A percentile compares a stretch with the other conserved stretches of the same genome.
Evolutionary conservation across 306 rosid genomes (phyloP).

Genomic region (Malus sylvestris): DNA sequence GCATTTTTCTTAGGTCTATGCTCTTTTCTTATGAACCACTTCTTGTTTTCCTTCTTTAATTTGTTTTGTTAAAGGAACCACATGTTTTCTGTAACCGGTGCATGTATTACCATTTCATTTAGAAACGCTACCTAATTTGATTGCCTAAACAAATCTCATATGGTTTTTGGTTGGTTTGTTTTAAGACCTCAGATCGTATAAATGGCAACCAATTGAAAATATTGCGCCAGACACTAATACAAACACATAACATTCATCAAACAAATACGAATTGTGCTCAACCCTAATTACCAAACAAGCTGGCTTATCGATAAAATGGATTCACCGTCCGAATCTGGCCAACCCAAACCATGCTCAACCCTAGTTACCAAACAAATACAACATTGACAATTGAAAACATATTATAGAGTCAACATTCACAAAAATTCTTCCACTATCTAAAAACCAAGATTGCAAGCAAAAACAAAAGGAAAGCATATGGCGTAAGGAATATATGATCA

Average conservation of each 20-base stretch:
- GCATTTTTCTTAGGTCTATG: background rate
- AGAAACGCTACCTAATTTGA: background rate
- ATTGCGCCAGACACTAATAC: background rate
- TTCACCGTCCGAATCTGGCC: rapidly evolving
- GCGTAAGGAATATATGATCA: slow-evolving; percentile 14
- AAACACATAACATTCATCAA: background rate
- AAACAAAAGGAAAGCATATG: background rate
- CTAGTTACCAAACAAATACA: background rate
- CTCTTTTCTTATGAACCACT: background rate
- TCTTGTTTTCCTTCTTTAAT: background rate
- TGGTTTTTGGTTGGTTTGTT: background rate
- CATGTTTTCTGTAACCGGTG: background rate
- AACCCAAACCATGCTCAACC: background rate
- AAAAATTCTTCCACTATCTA: background rate
- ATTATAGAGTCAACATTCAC: background rate
- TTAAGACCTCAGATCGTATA: background rate
- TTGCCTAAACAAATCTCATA: background rate
- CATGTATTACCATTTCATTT: background rate
- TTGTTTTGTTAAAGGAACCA: background rate
- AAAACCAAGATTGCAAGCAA: slow-evolving; percentile 4
- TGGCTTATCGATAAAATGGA: background rate
- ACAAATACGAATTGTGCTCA: no score
- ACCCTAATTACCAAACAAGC: background rate
- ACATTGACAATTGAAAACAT: background rate
- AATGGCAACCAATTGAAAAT: background rate